Evolutionary conservation across 257 asterid genomes (phyloP).

Genomic region (Solanum rostratum): DNA sequence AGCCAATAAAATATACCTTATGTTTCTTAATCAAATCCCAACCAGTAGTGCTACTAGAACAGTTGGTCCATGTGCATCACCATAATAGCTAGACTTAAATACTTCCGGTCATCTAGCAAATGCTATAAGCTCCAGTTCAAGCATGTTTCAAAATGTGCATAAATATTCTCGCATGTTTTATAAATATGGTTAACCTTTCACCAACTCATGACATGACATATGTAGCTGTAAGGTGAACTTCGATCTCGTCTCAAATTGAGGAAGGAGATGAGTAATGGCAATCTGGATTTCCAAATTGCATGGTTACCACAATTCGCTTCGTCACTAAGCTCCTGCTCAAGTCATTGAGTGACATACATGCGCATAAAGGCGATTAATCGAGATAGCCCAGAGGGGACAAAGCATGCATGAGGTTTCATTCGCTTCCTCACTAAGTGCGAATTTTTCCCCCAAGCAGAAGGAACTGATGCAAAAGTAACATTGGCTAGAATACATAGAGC

Average conservation of each 20-base stretch:
- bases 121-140: background rate
- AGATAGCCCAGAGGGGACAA: too few relatives aligned
- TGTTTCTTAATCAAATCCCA: background rate
- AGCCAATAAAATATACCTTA: background rate
- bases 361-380: too few relatives aligned
- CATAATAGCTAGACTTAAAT: background rate
- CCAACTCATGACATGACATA: background rate
- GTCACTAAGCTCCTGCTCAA: background rate
- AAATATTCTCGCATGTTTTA: background rate
- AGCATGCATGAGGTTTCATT: background rate
- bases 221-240: background rate
- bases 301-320: background rate
- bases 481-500: background rate
- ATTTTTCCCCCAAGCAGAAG: background rate
- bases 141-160: background rate
- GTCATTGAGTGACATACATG: too few relatives aligned
- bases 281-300: background rate
- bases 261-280: background rate
- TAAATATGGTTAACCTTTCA: background rate
- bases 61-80: background rate
- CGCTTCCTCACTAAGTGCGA: background rate
- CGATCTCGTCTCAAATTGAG: background rate
- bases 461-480: background rate
- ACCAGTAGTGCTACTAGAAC: background rate
- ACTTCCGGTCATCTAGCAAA: background rate